These are phyloP conservation scores for Hanseniaspora singularis DNA, from an alignment of 805 yeast species.

Conservation along the genomic window DNA sequence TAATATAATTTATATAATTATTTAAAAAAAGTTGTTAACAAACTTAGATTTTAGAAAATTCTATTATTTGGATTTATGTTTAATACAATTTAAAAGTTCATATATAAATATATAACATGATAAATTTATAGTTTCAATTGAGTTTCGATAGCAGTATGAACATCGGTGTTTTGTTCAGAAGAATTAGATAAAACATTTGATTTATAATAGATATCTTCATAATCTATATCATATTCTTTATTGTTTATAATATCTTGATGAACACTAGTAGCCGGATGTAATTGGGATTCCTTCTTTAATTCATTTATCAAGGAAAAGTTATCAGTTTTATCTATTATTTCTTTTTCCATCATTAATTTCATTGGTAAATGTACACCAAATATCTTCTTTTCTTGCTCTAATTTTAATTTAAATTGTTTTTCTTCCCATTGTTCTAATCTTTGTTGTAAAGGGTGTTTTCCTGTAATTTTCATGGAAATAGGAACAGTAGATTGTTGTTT, in stretches of 20 bases:
- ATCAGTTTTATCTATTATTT: slow-evolving; percentile 56
- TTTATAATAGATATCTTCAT: slow-evolving; percentile 83
- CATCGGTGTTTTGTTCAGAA: slow-evolving; percentile 32
- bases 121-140: slow-evolving; percentile 44
- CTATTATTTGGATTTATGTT: neutral
- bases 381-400: slow-evolving; percentile 69
- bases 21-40: no score
- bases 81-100: neutral
- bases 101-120: neutral
- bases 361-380: slow-evolving; percentile 94
- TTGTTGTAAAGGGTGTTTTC: slow-evolving; percentile 75
- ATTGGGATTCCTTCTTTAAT: slow-evolving; percentile 21
- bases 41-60: no score
- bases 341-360: slow-evolving; percentile 78
- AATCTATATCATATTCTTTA: slow-evolving; percentile 66
- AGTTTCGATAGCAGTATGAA: slow-evolving; percentile 66
- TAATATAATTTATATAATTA: no score
- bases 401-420: slow-evolving; percentile 52
- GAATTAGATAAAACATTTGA: slow-evolving; percentile 28
- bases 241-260: slow-evolving; percentile 71
- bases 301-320: slow-evolving; percentile 11
- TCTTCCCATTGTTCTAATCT: slow-evolving; percentile 71
- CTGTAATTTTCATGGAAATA: slow-evolving; percentile 37
- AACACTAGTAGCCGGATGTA: slow-evolving; percentile 44
- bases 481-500: slow-evolving; percentile 50